Base-by-base conservation (phyloP, 306 rosid genomes). In the Medicago arabica region DNA sequence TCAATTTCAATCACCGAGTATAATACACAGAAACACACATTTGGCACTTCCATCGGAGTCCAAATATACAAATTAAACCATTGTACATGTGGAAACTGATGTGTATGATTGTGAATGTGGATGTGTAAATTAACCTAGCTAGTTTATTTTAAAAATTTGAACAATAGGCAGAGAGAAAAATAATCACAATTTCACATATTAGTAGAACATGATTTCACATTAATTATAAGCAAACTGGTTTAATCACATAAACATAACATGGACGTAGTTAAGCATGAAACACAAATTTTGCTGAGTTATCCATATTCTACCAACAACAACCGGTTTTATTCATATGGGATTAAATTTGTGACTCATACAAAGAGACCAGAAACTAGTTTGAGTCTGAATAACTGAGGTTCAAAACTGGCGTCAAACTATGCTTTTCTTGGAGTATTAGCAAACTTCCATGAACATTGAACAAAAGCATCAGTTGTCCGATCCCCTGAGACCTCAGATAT, bases 401-500 rank as follows among this genome's bases (percentile, higher is more conserved):
- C 51, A 55, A n/a, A 46, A 58, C 64, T 50, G 38, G 43, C 14
- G 65, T 21, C 50, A 16, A 55, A 49, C 58, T 73, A 74, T 21
- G 77, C 60, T 66, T 78, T 71, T 55, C 74, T 4, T 14, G 31
- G 88, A 62, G 88, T 88, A 64, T 84, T 19, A 49, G 92, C 89
- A 81, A 85, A 91, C 80, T 75, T 84, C 96, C 96, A 91, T 16
- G 91, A 84, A 65, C 80, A 80, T 77, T 76, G 66, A 10, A 82
- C 19, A 17, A 82, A 81, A 70, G 47, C 36, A 2, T 36, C 89
- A 11, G 74, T 54, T 5, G 78, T 72, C 61, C 93, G 83, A 49
- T 81, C 51, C 57, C 91, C 91, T 14, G 61, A 82, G 7, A 80
- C 88, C 31, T 85, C 89, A 2, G 85, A 68, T 21, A 74, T 31